Percentiles rank a stretch among this genome's conserved stretches.
phyloP scores from a whole-genome alignment of 441 rosid genomes.

The Lagerstroemia fauriei region DNA sequence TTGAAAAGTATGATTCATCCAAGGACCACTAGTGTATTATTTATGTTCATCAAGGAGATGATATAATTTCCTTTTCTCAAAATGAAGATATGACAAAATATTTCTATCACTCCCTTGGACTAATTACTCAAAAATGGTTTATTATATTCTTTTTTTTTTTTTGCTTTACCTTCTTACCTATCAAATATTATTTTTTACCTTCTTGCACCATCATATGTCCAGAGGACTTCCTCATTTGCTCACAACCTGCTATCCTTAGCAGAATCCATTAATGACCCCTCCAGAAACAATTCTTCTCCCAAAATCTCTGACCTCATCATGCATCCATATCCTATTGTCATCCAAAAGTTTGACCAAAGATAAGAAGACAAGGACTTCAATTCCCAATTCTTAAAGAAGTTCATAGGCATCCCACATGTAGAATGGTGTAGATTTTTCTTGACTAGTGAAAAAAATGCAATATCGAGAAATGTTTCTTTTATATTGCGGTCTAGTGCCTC shows the following conservation, averaged over 20 bases:
- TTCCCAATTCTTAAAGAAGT: not conserved
- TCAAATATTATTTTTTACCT: too few species aligned
- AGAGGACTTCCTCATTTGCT: not conserved
- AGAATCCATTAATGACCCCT: not conserved
- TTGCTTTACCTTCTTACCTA: not conserved
- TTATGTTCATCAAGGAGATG: not conserved
- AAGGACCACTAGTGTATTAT: not conserved
- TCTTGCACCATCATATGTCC: not conserved
- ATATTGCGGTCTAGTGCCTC: not conserved
- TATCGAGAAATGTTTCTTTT: constrained; percentile 15
- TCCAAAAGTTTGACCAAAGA: not conserved
- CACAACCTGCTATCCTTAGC: constrained; percentile 7
- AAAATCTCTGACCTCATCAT: constrained; percentile 7
- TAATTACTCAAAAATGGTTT: not conserved
- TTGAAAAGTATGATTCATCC: not conserved
- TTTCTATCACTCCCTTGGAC: not conserved
- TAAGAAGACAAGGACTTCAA: not conserved
- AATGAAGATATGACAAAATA: not conserved
- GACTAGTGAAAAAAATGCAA: not conserved
- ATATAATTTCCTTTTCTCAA: not conserved
- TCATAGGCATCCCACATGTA: constrained; percentile 15
- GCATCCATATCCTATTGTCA: not conserved
- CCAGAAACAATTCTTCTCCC: not conserved
- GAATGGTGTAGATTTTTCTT: not conserved
- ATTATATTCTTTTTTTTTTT: not conserved